Evolutionary conservation across 1,139 yeast genomes (phyloP), one percentile per base, ranked within the genome.

Genomic region (Saccharomycopsis hybrid): DNA sequence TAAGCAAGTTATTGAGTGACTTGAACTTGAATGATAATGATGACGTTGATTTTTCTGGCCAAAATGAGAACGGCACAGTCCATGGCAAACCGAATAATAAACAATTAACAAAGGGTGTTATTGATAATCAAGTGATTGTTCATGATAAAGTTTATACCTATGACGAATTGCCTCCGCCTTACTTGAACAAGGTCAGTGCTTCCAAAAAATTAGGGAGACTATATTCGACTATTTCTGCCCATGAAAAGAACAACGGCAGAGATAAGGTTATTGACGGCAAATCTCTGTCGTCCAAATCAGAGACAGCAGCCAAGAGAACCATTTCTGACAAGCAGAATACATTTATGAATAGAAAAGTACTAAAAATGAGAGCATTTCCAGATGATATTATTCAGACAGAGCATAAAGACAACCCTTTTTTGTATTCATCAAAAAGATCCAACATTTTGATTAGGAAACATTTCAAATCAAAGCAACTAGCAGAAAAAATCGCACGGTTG

Each of bases 401-500:
- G 3, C 25, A 30, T 25, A 37, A 42, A 3, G 54, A 52, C 40
- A 46, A 38, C 7, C 54, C 54, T 9, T 52, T 52, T 44, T 45
- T 52, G 18, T 52, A 52, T 36, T 43, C 38, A 11, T 44, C 50
- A 4, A 47, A 44, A 29, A 47, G 31, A 32, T 40, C 48, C 5
- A 50, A 50, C 27, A 24, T 36, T 33, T 42, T 52, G n/a, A 11
- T 40, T 5, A 49, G 38, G 27, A 46, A 48, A 25, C 55, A 50
- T 30, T 25, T 41, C 32, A 52, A 52, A 37, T 41, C 51, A 4
- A 46, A 47, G 18, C 67, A 70, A 50, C 63, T 81, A 7, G 97
- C 92, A 61, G 97, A 92, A 58, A 74, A 76, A 51, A 85, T 92
- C 50, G 98, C 98, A 0, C 69, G 96, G 44, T 81, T 80, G 51